Conservation (phyloP, 176 grass and related monocot species). For the Hyparrhenia diplandra region DNA sequence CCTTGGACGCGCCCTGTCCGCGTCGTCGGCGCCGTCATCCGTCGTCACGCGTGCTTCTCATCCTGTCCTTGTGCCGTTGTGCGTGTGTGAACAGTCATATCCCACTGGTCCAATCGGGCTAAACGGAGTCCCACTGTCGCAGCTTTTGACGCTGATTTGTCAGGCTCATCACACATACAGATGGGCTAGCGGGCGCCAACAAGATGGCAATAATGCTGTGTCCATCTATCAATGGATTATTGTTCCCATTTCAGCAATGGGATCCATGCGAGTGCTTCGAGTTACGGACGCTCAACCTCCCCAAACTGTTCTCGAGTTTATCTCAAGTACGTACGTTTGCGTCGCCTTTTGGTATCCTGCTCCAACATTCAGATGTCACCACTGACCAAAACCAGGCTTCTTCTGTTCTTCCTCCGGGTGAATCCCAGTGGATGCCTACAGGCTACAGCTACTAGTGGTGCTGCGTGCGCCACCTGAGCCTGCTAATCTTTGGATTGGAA, state of each 20-base stretch:
- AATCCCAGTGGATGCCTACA: background rate
- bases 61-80: too few species aligned
- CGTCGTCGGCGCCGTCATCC: slow-evolving; percentile 35
- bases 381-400: background rate
- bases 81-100: too few species aligned
- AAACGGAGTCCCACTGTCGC: too few species aligned
- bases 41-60: background rate
- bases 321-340: background rate
- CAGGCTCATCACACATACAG: too few species aligned
- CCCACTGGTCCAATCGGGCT: too few species aligned
- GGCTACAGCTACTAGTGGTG: background rate
- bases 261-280: background rate
- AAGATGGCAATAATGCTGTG: too few species aligned
- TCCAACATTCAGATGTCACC: background rate
- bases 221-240: too few species aligned
- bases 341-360: background rate
- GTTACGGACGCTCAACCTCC: background rate
- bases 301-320: background rate
- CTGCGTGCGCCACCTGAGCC: background rate
- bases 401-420: background rate
- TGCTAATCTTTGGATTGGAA: background rate
- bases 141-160: too few species aligned
- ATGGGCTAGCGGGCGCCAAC: too few species aligned
- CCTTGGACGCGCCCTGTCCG: slow-evolving; percentile 23
- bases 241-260: background rate